These are phyloP conservation scores for Wallacemonas sp. DNA, from an alignment of 208 protist genomes.

Conservation along the genomic window DNA sequence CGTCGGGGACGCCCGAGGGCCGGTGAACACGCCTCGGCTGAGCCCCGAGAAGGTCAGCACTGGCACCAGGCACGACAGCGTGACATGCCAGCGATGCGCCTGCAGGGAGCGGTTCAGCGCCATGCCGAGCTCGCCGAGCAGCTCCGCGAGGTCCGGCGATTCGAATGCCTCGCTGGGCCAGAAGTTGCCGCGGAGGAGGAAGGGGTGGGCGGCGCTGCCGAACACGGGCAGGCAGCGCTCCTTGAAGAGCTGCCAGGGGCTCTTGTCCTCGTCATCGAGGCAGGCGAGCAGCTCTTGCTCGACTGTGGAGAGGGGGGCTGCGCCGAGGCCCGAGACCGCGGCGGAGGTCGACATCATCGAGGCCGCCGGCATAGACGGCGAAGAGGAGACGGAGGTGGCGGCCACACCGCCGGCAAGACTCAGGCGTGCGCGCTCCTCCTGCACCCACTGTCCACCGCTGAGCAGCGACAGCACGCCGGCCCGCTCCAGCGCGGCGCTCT, in stretches of 20 bases:
- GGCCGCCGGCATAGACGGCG: neutral
- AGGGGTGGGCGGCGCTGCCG: conserved; percentile 71
- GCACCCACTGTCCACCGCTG: conserved; percentile 45
- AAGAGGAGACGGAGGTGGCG: no score
- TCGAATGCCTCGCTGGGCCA: conserved; percentile 87
- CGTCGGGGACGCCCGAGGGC: conserved; percentile 49
- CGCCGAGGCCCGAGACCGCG: neutral
- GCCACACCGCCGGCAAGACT: neutral
- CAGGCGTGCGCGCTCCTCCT: conserved; percentile 11
- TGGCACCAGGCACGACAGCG: conserved; percentile 77
- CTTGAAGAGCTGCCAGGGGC: conserved; percentile 87
- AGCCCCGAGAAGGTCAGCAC: conserved; percentile 79
- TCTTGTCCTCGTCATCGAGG: conserved; percentile 85
- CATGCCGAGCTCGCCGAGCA: conserved; percentile 78
- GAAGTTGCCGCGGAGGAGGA: conserved; percentile 88
- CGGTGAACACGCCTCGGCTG: conserved; percentile 85
- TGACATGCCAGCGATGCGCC: conserved; percentile 88
- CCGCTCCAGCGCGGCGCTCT: conserved; percentile 63
- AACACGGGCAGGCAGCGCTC: conserved; percentile 83
- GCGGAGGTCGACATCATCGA: neutral
- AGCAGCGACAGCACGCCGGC: conserved; percentile 73
- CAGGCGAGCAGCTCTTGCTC: conserved; percentile 53
- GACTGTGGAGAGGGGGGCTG: conserved; percentile 13
- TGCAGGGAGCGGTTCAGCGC: conserved; percentile 83
- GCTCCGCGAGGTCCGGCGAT: conserved; percentile 64